Evolutionary conservation across 441 rosid species (phyloP).

Genomic region (Eutrema salsugineum): DNA sequence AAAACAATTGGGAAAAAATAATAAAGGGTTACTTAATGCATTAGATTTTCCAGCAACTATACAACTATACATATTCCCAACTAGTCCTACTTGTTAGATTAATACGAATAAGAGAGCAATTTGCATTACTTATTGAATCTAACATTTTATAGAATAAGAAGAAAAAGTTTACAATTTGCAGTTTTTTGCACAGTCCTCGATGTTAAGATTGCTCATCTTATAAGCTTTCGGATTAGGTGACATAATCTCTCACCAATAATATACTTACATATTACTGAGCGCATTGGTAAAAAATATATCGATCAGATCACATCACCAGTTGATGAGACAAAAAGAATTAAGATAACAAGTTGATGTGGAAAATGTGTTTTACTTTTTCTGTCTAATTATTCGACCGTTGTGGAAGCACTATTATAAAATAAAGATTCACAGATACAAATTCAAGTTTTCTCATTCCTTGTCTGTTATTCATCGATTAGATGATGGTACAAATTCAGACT

Average conservation of each 20-base stretch:
- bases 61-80: slow-evolving; percentile 27
- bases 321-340: background rate
- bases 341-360: slow-evolving; percentile 1
- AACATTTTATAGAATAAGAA: slow-evolving; percentile 3
- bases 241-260: slow-evolving; percentile 9
- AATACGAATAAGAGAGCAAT: slow-evolving; percentile 20
- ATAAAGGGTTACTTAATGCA: slow-evolving; percentile 26
- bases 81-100: slow-evolving; percentile 25
- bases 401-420: background rate
- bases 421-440: background rate
- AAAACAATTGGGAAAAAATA: slow-evolving; percentile 16
- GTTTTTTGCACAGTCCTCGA: slow-evolving; percentile 1
- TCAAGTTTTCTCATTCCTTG: background rate
- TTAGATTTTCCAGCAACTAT: slow-evolving; percentile 29
- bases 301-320: background rate
- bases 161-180: slow-evolving; percentile 11
- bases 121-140: slow-evolving; percentile 19
- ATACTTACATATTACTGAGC: background rate
- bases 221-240: slow-evolving; percentile 17
- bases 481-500: background rate
- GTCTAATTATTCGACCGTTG: background rate
- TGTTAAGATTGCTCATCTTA: slow-evolving; percentile 16
- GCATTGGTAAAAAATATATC: background rate
- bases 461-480: background rate
- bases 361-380: background rate